phyloP scores from a whole-genome alignment of 1,284 basidiomycete genomes.

The Meira miltonrushii region DNA sequence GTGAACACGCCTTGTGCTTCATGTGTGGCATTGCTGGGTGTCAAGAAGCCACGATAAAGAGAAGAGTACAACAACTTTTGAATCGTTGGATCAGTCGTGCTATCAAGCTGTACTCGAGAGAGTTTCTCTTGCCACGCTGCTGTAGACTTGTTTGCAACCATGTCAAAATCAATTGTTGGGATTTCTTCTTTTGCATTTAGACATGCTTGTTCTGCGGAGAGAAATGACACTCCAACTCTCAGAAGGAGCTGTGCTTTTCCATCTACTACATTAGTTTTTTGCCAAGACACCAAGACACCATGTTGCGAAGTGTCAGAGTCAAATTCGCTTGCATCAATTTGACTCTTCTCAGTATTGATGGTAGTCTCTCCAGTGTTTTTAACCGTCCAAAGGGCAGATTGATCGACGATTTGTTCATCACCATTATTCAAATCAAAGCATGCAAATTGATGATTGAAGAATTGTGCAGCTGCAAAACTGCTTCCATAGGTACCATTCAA shows the following conservation, averaged over 20 bases:
- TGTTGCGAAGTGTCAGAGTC: too few species aligned
- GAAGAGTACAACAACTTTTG: conserved; percentile 59
- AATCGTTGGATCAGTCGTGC: conserved; percentile 14
- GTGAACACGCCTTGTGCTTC: conserved; percentile 62
- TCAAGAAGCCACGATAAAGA: conserved; percentile 64
- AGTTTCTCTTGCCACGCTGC: conserved; percentile 9
- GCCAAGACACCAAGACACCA: too few species aligned
- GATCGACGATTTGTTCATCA: too few species aligned
- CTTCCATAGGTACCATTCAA: conserved; percentile 36
- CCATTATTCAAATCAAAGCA: conserved; percentile 24
- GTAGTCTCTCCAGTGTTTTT: too few species aligned
- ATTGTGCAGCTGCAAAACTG: conserved; percentile 28
- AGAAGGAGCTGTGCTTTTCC: too few species aligned
- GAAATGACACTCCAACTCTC: conserved; percentile 23
- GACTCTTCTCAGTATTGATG: too few species aligned
- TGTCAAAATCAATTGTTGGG: conserved; percentile 4
- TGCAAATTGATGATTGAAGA: conserved; percentile 27
- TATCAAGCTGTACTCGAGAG: not conserved
- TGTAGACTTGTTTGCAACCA: conserved; percentile 20
- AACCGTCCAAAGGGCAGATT: too few species aligned
- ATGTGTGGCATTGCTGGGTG: conserved; percentile 66
- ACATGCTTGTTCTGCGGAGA: conserved; percentile 22
- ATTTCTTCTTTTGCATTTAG: conserved; percentile 19
- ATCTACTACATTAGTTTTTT: too few species aligned
- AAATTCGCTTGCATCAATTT: too few species aligned